Conservation (phyloP, 225 moss, liverwort and hornwort species). For the Takakia lepidozioides region DNA sequence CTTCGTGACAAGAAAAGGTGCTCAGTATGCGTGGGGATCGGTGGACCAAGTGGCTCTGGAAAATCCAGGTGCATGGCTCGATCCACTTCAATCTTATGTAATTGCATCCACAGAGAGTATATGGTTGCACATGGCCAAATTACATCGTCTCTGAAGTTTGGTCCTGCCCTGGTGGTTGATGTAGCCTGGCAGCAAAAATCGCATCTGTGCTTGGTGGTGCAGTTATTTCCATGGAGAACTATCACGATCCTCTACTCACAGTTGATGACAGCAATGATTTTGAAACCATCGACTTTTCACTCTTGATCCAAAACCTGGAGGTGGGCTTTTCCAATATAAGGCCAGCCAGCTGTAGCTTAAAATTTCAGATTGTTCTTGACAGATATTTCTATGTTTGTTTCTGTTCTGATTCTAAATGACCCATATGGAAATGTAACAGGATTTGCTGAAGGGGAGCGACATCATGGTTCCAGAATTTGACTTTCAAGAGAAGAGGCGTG, state of each 20-base stretch:
- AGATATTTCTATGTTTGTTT: neutral
- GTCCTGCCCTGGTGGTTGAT: neutral
- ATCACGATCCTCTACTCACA: conserved; percentile 58
- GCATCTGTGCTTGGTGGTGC: conserved; percentile 78
- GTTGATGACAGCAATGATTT: conserved; percentile 72
- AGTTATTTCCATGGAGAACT: conserved; percentile 70
- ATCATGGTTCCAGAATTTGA: conserved; percentile 66
- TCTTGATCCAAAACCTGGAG: conserved; percentile 64
- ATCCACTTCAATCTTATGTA: neutral
- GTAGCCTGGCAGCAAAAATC: conserved; percentile 72
- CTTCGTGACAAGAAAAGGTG: conserved; percentile 65
- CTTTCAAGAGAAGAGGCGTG: conserved; percentile 66
- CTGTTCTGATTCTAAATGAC: neutral
- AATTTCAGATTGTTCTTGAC: neutral
- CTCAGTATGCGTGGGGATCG: conserved; percentile 70
- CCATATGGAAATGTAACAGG: conserved; percentile 51
- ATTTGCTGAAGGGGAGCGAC: conserved; percentile 59
- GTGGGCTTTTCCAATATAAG: conserved; percentile 11
- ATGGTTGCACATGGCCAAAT: too few relatives aligned
- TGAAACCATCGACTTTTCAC: conserved; percentile 57
- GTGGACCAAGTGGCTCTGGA: conserved; percentile 83
- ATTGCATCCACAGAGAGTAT: neutral
- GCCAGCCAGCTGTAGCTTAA: neutral
- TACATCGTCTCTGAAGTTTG: too few relatives aligned
- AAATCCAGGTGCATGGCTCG: conserved; percentile 50